Evolutionary conservation across 1,284 basidiomycete species (phyloP).

Genomic region (Sanghuangporus baumii): DNA sequence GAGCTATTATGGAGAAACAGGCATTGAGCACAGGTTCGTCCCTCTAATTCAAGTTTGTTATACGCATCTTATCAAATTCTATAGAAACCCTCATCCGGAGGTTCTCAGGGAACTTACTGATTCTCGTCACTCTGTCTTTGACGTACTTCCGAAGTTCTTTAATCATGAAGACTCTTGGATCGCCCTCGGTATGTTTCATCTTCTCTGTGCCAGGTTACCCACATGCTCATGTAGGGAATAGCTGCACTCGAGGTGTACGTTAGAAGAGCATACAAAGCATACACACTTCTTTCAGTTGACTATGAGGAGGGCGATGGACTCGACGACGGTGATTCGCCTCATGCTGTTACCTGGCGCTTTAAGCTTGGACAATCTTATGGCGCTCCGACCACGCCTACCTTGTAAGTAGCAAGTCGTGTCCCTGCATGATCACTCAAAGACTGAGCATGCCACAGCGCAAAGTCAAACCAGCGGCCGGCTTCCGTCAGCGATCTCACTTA

Average conservation of each 20-base stretch:
- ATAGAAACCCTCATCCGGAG: constrained; percentile 75
- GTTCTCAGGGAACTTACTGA: constrained; percentile 92
- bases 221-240: constrained; percentile 27
- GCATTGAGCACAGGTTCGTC: constrained; percentile 50
- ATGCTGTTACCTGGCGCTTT: constrained; percentile 88
- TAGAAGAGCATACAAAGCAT: constrained; percentile 93
- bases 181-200: constrained; percentile 60
- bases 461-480: constrained; percentile 54
- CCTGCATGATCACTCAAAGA: neutral
- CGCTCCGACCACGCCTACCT: constrained; percentile 74
- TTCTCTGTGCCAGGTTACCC: neutral
- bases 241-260: constrained; percentile 97
- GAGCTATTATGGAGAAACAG: constrained; percentile 86
- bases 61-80: neutral
- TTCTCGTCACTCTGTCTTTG: constrained; percentile 95
- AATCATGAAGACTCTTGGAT: constrained; percentile 81
- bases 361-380: constrained; percentile 82
- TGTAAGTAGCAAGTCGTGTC: constrained; percentile 18
- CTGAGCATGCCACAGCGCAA: constrained; percentile 24
- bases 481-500: constrained; percentile 94
- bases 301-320: constrained; percentile 84
- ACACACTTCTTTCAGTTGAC: constrained; percentile 88
- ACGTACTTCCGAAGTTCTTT: constrained; percentile 97
- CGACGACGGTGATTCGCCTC: constrained; percentile 76
- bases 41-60: neutral